A percentile compares a stretch with the other conserved stretches of the same genome.
phyloP scores from a whole-genome alignment of 805 yeast genomes.

The Candida wancherniae region DNA sequence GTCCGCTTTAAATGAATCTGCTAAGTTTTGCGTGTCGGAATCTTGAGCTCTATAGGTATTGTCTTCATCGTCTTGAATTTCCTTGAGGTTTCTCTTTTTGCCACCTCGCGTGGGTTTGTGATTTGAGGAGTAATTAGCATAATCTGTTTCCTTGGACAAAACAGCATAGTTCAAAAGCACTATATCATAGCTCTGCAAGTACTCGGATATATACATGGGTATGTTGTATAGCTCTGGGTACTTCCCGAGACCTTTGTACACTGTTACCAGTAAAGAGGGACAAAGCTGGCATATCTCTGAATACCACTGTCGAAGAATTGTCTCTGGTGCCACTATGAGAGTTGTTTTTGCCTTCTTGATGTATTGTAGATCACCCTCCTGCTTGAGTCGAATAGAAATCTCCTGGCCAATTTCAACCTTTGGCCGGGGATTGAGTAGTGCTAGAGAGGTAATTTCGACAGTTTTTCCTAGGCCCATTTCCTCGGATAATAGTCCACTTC shows the following conservation, averaged over 20 bases:
- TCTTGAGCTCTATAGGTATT: not conserved
- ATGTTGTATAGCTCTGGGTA: constrained; percentile 25
- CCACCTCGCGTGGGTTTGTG: constrained; percentile 40
- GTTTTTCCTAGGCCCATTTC: constrained; percentile 99
- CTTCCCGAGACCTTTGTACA: constrained; percentile 54
- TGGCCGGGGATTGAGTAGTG: constrained; percentile 57
- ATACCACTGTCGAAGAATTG: constrained; percentile 82
- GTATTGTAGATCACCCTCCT: constrained; percentile 40
- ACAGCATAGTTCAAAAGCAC: constrained; percentile 75
- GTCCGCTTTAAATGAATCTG: constrained; percentile 12
- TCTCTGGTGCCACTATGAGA: constrained; percentile 78
- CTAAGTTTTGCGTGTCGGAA: constrained; percentile 1
- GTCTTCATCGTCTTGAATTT: not conserved
- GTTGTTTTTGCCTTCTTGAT: constrained; percentile 62
- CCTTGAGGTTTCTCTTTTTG: constrained; percentile 9
- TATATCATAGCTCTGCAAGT: constrained; percentile 61
- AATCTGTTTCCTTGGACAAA: constrained; percentile 70
- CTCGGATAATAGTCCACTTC: constrained; percentile 74
- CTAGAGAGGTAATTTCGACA: constrained; percentile 69
- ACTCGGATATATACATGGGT: constrained; percentile 45
- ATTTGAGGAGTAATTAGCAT: constrained; percentile 67
- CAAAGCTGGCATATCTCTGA: constrained; percentile 61
- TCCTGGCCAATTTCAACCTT: constrained; percentile 26
- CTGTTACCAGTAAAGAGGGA: constrained; percentile 54
- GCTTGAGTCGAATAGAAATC: constrained; percentile 23